Evolutionary conservation across 1,284 basidiomycete species (phyloP), one percentile per base, ranked within the genome.

Genomic region (Trametes pubescens): DNA sequence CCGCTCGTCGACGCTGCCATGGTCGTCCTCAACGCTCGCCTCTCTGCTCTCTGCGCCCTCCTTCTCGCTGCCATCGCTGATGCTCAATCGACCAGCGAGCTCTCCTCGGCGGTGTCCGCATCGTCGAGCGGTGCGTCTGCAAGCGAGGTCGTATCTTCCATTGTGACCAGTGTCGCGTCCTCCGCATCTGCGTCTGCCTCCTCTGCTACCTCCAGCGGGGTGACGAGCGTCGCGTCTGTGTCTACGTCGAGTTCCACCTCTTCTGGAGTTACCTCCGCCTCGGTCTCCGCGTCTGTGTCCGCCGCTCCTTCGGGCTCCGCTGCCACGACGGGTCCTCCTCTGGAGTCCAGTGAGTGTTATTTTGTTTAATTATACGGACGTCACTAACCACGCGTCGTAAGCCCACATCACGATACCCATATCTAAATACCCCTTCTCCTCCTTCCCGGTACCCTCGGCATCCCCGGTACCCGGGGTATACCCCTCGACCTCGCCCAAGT

Each of bases 401-500:
- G 70, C 65, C 14, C 54, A 47, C 6, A 54, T 64, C 56, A 69
- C 65, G 4, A 14, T 69, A 22, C 68, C 65, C 49, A 64, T 67
- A 57, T 68, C 61, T 44, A 62, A 62, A 34, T 67, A 65, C 63
- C 49, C 59, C 44, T 79, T 79, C 68, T 59, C 68, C 21, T 66
- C 77, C 1, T 77, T 77, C 71, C 75, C 77, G 3, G 70, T 72
- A 18, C 75, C 77, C 29, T 72, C 74, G 1, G 70, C 67, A 22
- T 63, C 72, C 4, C 70, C 76, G 10, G 70, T 76, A 22, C 71
- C 75, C 14, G 72, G 71, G 8, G 66, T 72, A 10, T 78, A 70
- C 65, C 73, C 74, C 9, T 66, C 66, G 6, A 69, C 69, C 16
- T 71, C 69, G 18, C 76, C 75, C 0, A 52, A 67, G 13, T 69